Evolutionary conservation across 1,139 yeast genomes (phyloP), one percentile per base, ranked within the genome.

Genomic region (Kluyveromyces sp.): DNA sequence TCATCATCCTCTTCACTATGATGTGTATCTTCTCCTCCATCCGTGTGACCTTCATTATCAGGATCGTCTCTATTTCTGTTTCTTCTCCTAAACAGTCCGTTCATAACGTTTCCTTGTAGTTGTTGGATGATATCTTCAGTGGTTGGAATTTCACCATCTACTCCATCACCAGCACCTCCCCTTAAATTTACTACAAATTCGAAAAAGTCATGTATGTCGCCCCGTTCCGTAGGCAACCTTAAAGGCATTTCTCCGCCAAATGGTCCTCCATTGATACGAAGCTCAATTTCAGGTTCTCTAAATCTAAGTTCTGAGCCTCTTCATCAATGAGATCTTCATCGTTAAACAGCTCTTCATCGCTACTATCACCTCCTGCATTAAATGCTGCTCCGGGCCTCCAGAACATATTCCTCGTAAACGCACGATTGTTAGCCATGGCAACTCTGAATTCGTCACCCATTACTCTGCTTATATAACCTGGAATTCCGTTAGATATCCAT

Each of bases 401-500:
- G n/a, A 47, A 43, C 31, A 49, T 49, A 35, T 56, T 58, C 42
- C 63, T 52, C 43, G 60, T 58, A 39, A 62, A 57, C 10, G 62
- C 53, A 5, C 65, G 63, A 47, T 57, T 59, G 8, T 61, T 57
- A 32, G 61, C 46, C 25, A 61, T 63, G 45, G 59, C 54, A 6
- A 62, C 57, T 45, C 66, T 54, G 45, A 62, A 62, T 42, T 61
- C 65, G 50, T 62, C 66, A 31, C 66, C 66, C 65, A 61, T 60
- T 4, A 60, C 59, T 52, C 73, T 58, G 41, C 70, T 61, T 25
- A 68, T 55, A 46, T 61, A 66, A 7, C 72, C 67, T 7, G 68
- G 66, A n/a, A 79, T 66, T 7, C 75, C 79, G 55, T 77, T 79
- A 50, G 72, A 75, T 37, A 82, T 62, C 85, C 87, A 84, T 43